phyloP scores from a whole-genome alignment of 192 early-diverging fungal genomes.

The Globomyces pollinis-pini region DNA sequence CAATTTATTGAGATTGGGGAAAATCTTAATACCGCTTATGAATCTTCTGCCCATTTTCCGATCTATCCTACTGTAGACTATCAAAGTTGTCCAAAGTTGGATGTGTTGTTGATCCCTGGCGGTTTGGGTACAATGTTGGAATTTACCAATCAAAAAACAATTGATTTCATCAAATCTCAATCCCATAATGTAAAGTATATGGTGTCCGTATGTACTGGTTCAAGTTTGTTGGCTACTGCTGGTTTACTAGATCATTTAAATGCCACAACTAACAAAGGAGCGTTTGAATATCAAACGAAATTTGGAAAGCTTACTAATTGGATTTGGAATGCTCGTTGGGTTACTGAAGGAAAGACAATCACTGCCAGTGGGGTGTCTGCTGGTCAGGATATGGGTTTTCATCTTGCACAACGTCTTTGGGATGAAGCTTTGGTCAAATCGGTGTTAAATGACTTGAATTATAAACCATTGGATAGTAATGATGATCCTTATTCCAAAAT shows the following conservation, averaged over 20 bases:
- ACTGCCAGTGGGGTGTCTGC: conserved; percentile 31
- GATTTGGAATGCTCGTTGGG: conserved; percentile 25
- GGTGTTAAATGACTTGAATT: background rate
- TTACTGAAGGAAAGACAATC: conserved; percentile 22
- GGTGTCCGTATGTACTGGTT: conserved; percentile 27
- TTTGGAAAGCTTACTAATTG: conserved; percentile 12
- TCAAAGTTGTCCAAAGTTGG: conserved; percentile 20
- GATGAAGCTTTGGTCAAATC: background rate
- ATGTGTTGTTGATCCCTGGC: conserved; percentile 28
- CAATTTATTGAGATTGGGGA: conserved; percentile 5
- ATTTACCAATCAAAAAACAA: conserved; percentile 2
- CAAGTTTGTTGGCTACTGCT: conserved; percentile 14
- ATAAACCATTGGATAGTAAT: conserved; percentile 7
- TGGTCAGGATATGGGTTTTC: conserved; percentile 22
- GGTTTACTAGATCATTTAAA: conserved; percentile 17
- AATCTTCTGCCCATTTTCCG: conserved; percentile 7
- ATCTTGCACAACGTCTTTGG: conserved; percentile 9
- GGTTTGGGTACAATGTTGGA: conserved; percentile 19
- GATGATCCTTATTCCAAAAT: conserved; percentile 22
- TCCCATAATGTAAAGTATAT: background rate
- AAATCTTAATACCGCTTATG: background rate
- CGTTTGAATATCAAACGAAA: background rate
- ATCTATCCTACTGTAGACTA: conserved; percentile 10
- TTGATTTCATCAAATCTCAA: conserved; percentile 17
- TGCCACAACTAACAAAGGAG: conserved; percentile 30